Evolutionary conservation across 768 basidiomycete genomes (phyloP), one percentile per base, ranked within the genome.

Genomic region (Termitomyces sp.): DNA sequence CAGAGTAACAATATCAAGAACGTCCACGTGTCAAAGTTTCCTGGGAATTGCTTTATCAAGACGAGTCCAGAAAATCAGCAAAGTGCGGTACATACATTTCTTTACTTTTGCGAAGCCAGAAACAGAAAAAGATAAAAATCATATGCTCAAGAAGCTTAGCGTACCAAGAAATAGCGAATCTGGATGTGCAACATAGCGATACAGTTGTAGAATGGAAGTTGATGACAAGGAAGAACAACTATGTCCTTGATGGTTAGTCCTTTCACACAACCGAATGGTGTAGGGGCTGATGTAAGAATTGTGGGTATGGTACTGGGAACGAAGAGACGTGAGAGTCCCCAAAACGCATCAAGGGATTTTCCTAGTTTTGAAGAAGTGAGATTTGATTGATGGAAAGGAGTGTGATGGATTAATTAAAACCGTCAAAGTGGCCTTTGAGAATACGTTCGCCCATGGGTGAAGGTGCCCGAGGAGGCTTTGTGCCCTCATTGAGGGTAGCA

Each of bases 381-480:
- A 64, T 61, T 55, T 61, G 27, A 51, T 7, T 31, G 50, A 56
- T 42, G 46, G 51, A 54, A 44, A 44, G 37, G 54, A 42, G 51
- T 62, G 20, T 47, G 58, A 39, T 55, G 51, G 57, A 41, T 81
- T 73, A 92, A 68, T 91, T 89, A 78, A 94, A 94, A 51, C 92
- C 88, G 68, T 94, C 92, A 65, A 93, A 94, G 66, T 94, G 92
- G 9, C 92, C 92, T 77, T 91, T 94, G 65, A 94, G 81, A 60
- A 94, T 93, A 59, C 92, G 80, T 73, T 94, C 92, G 62, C 91
- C 93, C 92, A 93, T 93, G 6, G 91, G 91, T 41, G 89, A 91
- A 20, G 91, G 91, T 3, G 88, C 89, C 61, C 85, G 77, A 57
- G 82, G 85, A 11, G 79, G 79, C 52, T 79, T 80, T n/a, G 70